Evolutionary conservation across 352 stramenopile genomes (phyloP), one percentile per base, ranked within the genome.

Genomic region (Globisporangium alternatum): DNA sequence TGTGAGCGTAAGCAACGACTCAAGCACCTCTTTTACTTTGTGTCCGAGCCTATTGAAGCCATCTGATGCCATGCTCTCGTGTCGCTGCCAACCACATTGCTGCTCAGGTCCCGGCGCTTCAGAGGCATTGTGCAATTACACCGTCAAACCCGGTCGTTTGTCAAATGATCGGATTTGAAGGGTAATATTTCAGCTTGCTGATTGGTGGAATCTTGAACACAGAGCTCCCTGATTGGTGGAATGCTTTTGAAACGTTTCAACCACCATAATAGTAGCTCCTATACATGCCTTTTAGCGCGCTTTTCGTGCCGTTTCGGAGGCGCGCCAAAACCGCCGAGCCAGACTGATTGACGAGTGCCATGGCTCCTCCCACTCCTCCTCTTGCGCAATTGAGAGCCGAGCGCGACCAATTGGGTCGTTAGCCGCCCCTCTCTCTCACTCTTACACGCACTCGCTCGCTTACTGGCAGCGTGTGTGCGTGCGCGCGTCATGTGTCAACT

Each of bases 151-250:
- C 19, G 39, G n/a, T 47, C 37, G n/a, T 47, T 47, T 47, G 19
- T 3, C 19, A 57, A 30, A 43, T 30, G 9, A 57, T 43, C 19
- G 3, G 1, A 2, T 47, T 21, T 8, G 3, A 47, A 7, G 7
- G 17, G 4, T 7, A n/a, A 47, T 22, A 21, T 17, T 9, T 9
- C 5, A 43, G 9, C 10, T 9, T 35, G 30, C 22, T 68, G 61
- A 72, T 69, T 72, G 66, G 61, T 60, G 61, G 66, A 59, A 72
- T 69, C 45, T 44, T 66, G 54, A 67, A 48, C 7, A 28, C 6
- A 28, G 21, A 2, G 28, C 7, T 12, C 6, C 59, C 1, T 77
- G 62, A 85, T 85, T 85, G 71, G 78, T 62, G 62, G 65, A 72
- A 67, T 64, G 60, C 5, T 60, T 65, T 41, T 56, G n/a, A 28